Base-by-base conservation (phyloP, 2,329 filamentous ascomycete genomes). In the Fusarium sp. region DNA sequence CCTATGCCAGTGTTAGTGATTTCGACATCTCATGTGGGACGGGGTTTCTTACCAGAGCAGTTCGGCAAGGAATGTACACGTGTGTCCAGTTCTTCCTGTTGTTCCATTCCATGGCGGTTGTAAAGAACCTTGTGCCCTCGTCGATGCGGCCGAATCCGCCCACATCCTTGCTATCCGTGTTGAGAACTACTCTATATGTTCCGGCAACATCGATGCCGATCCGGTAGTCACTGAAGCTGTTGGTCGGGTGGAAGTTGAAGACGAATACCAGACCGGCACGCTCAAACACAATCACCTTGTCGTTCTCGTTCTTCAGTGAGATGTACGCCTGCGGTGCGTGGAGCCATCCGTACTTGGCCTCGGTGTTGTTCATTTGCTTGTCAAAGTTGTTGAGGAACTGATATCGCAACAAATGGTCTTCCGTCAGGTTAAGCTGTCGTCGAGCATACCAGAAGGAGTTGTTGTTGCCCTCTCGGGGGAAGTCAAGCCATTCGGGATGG, bases 401-500 rank as follows among this genome's bases (percentile, higher is more conserved):
- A 86, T 98, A 99, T 14, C 97, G 93, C 38, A 99, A 90, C 14
- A 98, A 86, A 1, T 87, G 76, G 81, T 99, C 97, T 63, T 98
- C 95, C 0, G 95, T 92, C 17, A 99, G 90, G 83, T 99, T 98
- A 76, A 98, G 91, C 82, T 98, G 96, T 68, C 97, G 93, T 25
- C 97, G 91, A 4, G 95, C 95, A 81, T 98, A 98, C 91, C 94
- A 96, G 87, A 95, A 98, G 54, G 94, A 97, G 84, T 98, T 97
- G 80, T 92, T 86, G 85, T 98, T 98, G 68, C 97, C 97, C 79
- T 92, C 95, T 61, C 97, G 94, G 5, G 97, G 97, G 84, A 99
- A 99, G 83, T 99, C 97, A 43, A 99, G 93, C 97, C 97, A 99
- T 84, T 99, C 97, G 0, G 97, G 97, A 81, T 99, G 97, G 1